Conservation (phyloP, 2,329 filamentous ascomycete species). For the Talaromyces sp. region DNA sequence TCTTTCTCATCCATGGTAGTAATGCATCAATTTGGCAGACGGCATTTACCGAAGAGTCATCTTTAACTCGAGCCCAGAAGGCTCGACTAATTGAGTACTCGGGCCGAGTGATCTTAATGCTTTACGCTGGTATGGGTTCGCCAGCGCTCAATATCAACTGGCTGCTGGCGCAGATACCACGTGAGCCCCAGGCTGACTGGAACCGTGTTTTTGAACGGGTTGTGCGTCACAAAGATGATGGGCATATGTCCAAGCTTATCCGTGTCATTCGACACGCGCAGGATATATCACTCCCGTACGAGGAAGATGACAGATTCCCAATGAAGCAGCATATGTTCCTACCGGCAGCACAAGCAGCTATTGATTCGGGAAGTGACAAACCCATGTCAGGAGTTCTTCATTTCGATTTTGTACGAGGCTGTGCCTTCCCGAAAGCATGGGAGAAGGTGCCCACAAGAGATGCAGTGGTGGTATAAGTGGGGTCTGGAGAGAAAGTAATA, state of each 20-base stretch:
- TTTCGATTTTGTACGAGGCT: constrained; percentile 3
- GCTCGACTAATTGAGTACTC: constrained; percentile 3
- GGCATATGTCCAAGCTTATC: constrained; percentile 7
- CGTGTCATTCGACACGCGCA: neutral
- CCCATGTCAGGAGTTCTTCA: constrained; percentile 1
- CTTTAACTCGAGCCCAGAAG: neutral
- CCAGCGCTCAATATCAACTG: neutral
- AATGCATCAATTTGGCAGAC: constrained; percentile 1
- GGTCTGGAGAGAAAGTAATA: neutral
- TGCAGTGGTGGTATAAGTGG: neutral
- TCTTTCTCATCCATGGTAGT: constrained; percentile 2
- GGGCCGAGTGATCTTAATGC: constrained; percentile 2
- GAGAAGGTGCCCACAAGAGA: neutral
- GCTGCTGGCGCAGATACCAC: neutral
- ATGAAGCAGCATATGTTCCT: constrained; percentile 6
- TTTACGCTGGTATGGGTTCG: neutral
- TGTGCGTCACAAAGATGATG: constrained; percentile 1
- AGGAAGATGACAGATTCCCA: neutral
- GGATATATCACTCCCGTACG: neutral
- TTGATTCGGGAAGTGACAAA: neutral
- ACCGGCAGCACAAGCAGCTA: neutral
- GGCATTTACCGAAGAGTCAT: neutral
- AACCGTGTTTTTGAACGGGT: neutral
- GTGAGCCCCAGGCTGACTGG: neutral
- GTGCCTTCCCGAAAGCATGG: neutral